Base-by-base conservation (phyloP, 179 eudicot genomes). In the Beta corolliflora region DNA sequence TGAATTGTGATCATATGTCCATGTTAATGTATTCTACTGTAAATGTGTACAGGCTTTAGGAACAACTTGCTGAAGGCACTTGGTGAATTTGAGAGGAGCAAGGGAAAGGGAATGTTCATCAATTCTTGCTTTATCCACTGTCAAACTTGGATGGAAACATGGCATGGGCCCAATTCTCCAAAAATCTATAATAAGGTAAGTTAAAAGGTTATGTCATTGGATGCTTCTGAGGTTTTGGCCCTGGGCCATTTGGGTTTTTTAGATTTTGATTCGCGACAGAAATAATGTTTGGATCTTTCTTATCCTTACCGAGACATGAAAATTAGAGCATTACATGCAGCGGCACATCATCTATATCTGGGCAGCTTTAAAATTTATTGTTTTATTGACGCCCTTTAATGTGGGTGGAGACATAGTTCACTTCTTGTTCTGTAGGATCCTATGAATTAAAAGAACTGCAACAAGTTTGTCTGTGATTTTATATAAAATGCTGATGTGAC, bases 81-180 rank as follows among this genome's bases (percentile, higher is more conserved):
- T 19, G 48, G 52, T 61, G 91, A 88, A 78, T 83, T 88, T 77
- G 85, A 83, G 87, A 86, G 82, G 83, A 90, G 80, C 75, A 79
- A 84, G 71, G 91, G 90, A 65, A 52, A 76, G 15, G 98, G 98
- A 50, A 59, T 90, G 89, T 93, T 92, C 79, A 89, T 95, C 64
- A 87, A 93, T 81, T 95, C 98, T 70, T 95, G 98, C 88, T 92
- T 81, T 79, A 81, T 81, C 81, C 98, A 95, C 85, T 95, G 98
- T 82, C 98, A 95, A 84, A 93, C 97, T 64, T 88, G 91, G 82
- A 53, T 87, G 82, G 89, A 87, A 74, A 91, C 95, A 68, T 95
- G 98, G 98, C 95, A 93, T 85, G 91, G 93, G 75, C 89, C 92
- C 21, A 88, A 75, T 85, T 93, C 98, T 83, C 94, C 98, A 63